Percentiles rank a stretch among this genome's conserved stretches.
Conservation (phyloP, 306 rosid genomes). For the Prunus mume region DNA sequence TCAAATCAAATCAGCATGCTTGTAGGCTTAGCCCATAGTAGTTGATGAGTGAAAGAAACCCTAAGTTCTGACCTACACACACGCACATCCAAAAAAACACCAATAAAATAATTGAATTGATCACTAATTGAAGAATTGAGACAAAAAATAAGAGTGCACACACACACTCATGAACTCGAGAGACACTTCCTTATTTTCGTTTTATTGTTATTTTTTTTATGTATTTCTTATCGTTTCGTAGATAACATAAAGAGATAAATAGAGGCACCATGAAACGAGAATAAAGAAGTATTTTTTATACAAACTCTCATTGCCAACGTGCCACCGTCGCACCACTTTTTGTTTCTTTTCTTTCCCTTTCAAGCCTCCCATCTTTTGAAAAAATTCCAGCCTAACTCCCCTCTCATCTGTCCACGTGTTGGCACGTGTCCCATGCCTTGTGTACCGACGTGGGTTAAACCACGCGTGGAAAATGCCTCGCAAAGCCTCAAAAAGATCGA, state of each 20-base stretch:
- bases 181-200: no score
- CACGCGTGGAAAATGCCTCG: slow-evolving; percentile 50
- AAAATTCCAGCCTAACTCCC: slow-evolving; percentile 69
- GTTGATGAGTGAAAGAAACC: slow-evolving; percentile 71
- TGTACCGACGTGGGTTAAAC: slow-evolving; percentile 41
- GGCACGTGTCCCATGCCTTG: slow-evolving; percentile 34
- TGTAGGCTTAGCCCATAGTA: slow-evolving; percentile 32
- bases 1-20: slow-evolving; percentile 1
- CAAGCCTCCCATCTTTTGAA: slow-evolving; percentile 21
- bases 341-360: slow-evolving; percentile 7
- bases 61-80: slow-evolving; percentile 14
- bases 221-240: no score
- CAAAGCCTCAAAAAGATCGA: not conserved
- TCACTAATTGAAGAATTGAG: not conserved
- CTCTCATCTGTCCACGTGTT: slow-evolving; percentile 31
- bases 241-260: no score
- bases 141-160: not conserved
- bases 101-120: not conserved
- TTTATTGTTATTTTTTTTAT: no score
- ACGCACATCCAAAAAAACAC: not conserved
- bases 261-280: fast-evolving
- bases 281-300: no score
- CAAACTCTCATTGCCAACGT: not conserved
- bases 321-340: slow-evolving; percentile 10
- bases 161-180: no score